Evolutionary conservation across 2,329 filamentous ascomycete species (phyloP).

Genomic region (Arthrobotrys sphaeroides): DNA sequence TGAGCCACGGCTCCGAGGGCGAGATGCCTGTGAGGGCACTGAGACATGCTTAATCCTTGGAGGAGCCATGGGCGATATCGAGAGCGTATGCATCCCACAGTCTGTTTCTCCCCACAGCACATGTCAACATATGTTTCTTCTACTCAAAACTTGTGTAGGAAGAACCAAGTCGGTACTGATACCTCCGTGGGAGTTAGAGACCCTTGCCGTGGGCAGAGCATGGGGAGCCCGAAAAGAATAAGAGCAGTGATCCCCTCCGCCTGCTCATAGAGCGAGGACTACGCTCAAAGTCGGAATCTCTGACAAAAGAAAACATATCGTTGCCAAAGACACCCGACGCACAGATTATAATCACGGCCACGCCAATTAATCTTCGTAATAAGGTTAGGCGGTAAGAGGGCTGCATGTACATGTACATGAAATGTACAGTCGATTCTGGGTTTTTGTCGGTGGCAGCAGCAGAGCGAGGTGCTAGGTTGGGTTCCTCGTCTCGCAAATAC

Average conservation of each 20-base stretch:
- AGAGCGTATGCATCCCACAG: constrained; percentile 11
- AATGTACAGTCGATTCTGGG: constrained; percentile 47
- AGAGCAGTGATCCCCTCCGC: constrained; percentile 23
- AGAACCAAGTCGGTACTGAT: constrained; percentile 43
- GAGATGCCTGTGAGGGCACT: constrained; percentile 50
- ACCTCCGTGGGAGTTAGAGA: constrained; percentile 21
- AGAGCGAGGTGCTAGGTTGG: constrained; percentile 1
- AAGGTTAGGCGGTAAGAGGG: constrained; percentile 31
- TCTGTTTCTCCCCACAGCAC: constrained; percentile 25
- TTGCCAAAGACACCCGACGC: constrained; percentile 41
- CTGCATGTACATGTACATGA: constrained; percentile 46
- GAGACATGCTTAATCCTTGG: constrained; percentile 52
- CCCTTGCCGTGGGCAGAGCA: constrained; percentile 20
- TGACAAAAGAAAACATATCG: constrained; percentile 28
- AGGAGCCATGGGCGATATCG: constrained; percentile 40
- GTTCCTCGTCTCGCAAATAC: constrained; percentile 50
- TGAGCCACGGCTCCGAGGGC: constrained; percentile 51
- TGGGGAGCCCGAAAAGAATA: not conserved
- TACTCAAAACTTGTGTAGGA: not conserved
- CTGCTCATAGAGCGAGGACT: not conserved
- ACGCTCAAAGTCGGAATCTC: constrained; percentile 30
- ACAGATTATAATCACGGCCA: constrained; percentile 22
- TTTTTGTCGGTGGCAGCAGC: constrained; percentile 30
- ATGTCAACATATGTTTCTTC: constrained; percentile 32
- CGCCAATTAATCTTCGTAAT: constrained; percentile 39